Conservation (phyloP, 805 yeast species). For the Wickerhamomyces mucosus region DNA sequence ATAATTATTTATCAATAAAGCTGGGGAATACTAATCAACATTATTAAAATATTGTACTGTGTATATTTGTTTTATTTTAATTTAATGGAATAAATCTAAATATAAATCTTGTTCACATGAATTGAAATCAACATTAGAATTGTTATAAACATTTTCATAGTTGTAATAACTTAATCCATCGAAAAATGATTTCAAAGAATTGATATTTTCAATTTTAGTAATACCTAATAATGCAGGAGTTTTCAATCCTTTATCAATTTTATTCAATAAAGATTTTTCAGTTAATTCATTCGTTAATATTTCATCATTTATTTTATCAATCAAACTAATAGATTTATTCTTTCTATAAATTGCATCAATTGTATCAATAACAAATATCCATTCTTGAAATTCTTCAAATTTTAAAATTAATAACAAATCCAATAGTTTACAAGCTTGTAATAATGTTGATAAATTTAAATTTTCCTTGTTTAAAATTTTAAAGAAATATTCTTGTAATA, state of each 20-base stretch:
- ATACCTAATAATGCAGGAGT: conserved; percentile 29
- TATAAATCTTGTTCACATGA: conserved; percentile 48
- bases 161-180: conserved; percentile 53
- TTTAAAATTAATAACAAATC: conserved; percentile 64
- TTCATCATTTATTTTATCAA: conserved; percentile 15
- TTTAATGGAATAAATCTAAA: conserved; percentile 39
- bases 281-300: conserved; percentile 16
- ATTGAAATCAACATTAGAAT: conserved; percentile 31
- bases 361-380: conserved; percentile 76
- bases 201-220: conserved; percentile 27
- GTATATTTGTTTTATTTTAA: neutral
- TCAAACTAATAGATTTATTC: conserved; percentile 19
- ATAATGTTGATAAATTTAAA: conserved; percentile 31
- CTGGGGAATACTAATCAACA: too few species aligned
- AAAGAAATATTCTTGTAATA: conserved; percentile 44
- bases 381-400: conserved; percentile 76
- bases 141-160: conserved; percentile 56
- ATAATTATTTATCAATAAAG: too few species aligned
- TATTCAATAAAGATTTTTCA: conserved; percentile 10
- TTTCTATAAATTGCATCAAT: conserved; percentile 43
- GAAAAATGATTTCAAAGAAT: conserved; percentile 53
- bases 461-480: conserved; percentile 23
- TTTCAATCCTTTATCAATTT: conserved; percentile 21
- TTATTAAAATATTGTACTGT: neutral
- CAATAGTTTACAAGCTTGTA: conserved; percentile 66